Base-by-base conservation (phyloP, 495 filamentous ascomycete genomes). In the Penicillium egyptiacum region DNA sequence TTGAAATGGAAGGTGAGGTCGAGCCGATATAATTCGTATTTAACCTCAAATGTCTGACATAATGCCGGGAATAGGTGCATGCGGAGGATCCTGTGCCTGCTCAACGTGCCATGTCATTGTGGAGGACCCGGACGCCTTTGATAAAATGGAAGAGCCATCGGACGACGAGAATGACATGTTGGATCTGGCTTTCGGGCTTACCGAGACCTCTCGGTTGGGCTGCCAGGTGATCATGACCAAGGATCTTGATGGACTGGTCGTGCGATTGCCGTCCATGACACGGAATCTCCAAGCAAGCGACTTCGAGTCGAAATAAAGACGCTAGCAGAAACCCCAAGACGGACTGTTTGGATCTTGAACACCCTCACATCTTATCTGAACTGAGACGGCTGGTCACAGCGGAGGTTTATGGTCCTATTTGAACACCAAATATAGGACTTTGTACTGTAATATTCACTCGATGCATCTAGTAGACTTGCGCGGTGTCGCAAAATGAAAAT, bases 111-210 rank as follows among this genome's bases (percentile, higher is more conserved):
- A 98, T 76, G 88, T 98, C 47, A 96, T 98, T 50, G 90, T 98
- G 41, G 79, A 87, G 55, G 86, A 89, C 65, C 83, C 89, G 4
- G 87, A 86, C 16, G 83, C 88, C 79, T 98, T 91, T 69, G 94
- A 98, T 60, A 87, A 86, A 75, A 93, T 98, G 78, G 83, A 86
- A 44, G 95, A 98, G 73, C 90, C 94, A 16, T 86, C 88, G 40
- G 94, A 98, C 70, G 95, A 98, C 70, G 94, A 98, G 82, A 98
- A 98, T 71, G 94, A 98, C 74, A 98, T 98, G 94, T 77, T 98
- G 63, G 94, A 98, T 70, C 71, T 98, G 57, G 94, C 94, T 0
- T 98, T 98, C 70, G 94, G 94, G 0, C 66, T 98, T 63, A 97
- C 92, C 7, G 94, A 98, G 77, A 98, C 95, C 45, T 96, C 90